These are phyloP conservation scores for Helianthus tuberosus DNA, from an alignment of 129 eudicot genomes.

Conservation along the genomic window DNA sequence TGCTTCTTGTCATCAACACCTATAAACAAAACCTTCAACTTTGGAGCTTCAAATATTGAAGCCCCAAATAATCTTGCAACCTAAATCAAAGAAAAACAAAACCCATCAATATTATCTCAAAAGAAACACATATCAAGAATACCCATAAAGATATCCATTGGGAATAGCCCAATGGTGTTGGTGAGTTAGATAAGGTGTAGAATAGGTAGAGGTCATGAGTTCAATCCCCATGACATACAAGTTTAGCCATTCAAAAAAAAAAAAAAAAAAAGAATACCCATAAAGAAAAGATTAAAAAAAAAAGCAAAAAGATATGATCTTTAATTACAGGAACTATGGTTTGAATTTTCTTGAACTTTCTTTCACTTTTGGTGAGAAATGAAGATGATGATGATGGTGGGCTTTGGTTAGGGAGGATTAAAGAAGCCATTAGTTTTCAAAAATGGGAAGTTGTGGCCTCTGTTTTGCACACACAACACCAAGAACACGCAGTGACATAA, in stretches of 20 bases:
- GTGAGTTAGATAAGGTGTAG: no score
- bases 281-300: background rate
- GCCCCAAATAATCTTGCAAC: conserved; percentile 93
- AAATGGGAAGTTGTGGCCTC: no score
- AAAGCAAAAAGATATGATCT: background rate
- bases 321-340: conserved; percentile 54
- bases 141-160: background rate
- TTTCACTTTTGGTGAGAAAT: conserved; percentile 28
- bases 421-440: conserved; percentile 46
- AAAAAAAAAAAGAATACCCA: conserved; percentile 2
- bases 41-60: conserved; percentile 84
- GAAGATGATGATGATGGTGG: conserved; percentile 13
- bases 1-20: conserved; percentile 86
- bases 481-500: conserved; percentile 31
- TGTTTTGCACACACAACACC: conserved; percentile 9
- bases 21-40: conserved; percentile 73
- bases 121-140: background rate
- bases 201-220: no score
- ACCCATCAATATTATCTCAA: background rate
- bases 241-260: no score
- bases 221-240: no score
- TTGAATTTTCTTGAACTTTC: conserved; percentile 35
- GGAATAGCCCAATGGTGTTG: no score
- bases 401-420: conserved; percentile 56
- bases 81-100: conserved; percentile 23